Conservation (phyloP, 140 eudicot genomes). For the Erigeron philadelphicus region DNA sequence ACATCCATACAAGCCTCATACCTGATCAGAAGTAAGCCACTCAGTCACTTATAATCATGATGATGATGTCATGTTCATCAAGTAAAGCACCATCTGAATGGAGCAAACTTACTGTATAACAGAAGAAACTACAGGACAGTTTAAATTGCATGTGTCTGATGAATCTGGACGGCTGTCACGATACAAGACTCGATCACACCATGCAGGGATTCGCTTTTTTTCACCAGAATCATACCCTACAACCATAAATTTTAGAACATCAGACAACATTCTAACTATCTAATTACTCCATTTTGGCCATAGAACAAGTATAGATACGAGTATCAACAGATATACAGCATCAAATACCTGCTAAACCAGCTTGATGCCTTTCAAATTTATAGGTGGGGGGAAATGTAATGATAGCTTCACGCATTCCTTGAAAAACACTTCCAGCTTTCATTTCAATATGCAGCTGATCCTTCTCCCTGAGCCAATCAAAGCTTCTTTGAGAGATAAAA, state of each 20-base stretch:
- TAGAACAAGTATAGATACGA: neutral
- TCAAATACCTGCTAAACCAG: slow-evolving; percentile 85
- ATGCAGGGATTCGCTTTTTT: slow-evolving; percentile 95
- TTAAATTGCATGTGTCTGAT: slow-evolving; percentile 68
- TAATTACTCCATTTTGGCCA: slow-evolving; percentile 5
- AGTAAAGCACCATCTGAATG: slow-evolving; percentile 3
- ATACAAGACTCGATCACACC: slow-evolving; percentile 90
- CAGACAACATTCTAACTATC: slow-evolving; percentile 16
- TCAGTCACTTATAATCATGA: slow-evolving; percentile 13
- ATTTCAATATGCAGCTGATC: slow-evolving; percentile 87
- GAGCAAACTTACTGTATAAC: slow-evolving; percentile 59
- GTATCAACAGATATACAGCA: neutral
- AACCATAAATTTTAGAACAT: slow-evolving; percentile 14
- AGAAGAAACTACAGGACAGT: slow-evolving; percentile 76
- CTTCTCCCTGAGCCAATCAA: slow-evolving; percentile 91
- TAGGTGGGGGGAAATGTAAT: slow-evolving; percentile 88
- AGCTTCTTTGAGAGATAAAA: slow-evolving; percentile 87
- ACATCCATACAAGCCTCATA: slow-evolving; percentile 99
- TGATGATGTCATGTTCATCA: slow-evolving; percentile 11
- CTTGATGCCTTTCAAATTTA: slow-evolving; percentile 83
- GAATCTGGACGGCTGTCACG: slow-evolving; percentile 81
- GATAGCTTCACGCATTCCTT: slow-evolving; percentile 98
- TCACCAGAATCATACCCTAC: slow-evolving; percentile 97
- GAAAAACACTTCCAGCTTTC: slow-evolving; percentile 92
- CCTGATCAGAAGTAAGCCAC: slow-evolving; percentile 32